Base-by-base conservation (phyloP, 352 stramenopile species). In the Pythium biforme region DNA sequence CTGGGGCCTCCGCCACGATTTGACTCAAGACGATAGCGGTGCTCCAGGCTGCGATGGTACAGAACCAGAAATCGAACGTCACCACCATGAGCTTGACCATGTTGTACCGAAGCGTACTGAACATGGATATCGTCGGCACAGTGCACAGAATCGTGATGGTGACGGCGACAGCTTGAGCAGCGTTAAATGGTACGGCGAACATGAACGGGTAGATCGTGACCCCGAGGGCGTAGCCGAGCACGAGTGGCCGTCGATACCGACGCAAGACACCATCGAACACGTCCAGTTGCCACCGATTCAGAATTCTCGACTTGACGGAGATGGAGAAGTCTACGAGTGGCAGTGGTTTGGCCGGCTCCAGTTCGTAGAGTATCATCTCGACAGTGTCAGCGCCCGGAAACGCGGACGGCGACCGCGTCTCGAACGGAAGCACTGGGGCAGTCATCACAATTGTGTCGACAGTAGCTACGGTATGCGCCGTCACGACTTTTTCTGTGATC, bases 51-150 rank as follows among this genome's bases (percentile, higher is more conserved):
- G 56, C 40, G 39, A 69, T 22, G 0, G 49, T 56, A n/a, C 40
- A 55, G 20, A 60, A 63, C 55, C 62, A 66, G 48, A 63, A 57
- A 22, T 69, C 62, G 40, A 55, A 69, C 4, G 62, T 59, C 6
- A 17, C 14, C 10, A 59, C n/a, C 47, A 69, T 47, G 4, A 63
- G 39, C 7, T 10, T 48, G 26, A 69, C 40, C 12, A 60, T 33
- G 40, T 69, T 52, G 25, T 39, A 64, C 7, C 62, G 55, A 17
- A 69, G 29, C 27, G 52, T 59, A 23, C 33, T 59, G 52, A 49
- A 39, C 37, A 59, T 15, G 11, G 52, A 29, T 26, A 59, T 25
- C 1, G 52, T 48, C 8, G 52, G 37, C 10, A 59, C 29, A 1
- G 52, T 20, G 4, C 52, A 48, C 2, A 59, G 7, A n/a, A 29